Conservation (phyloP, 352 stramenopile genomes). For the Phytophthora meadii region DNA sequence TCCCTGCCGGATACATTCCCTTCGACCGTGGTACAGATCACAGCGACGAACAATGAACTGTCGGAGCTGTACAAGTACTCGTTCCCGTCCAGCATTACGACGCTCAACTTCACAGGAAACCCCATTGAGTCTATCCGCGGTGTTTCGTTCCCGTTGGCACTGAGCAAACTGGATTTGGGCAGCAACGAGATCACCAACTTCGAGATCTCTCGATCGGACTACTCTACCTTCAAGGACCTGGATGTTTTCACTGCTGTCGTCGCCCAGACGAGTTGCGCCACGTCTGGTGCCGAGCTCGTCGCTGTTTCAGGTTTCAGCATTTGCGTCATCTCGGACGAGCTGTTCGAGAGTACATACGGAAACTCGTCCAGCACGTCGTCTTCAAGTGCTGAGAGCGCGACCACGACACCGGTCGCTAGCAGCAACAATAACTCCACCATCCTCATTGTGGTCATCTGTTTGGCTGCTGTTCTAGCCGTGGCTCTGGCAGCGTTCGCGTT, state of each 20-base stretch:
- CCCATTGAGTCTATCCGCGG: constrained; percentile 60
- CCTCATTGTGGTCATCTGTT: constrained; percentile 63
- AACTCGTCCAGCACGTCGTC: constrained; percentile 23
- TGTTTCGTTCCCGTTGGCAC: constrained; percentile 58
- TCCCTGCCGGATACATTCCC: constrained; percentile 41
- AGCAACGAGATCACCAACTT: constrained; percentile 62
- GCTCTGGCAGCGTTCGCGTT: constrained; percentile 61
- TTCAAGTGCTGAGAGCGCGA: constrained; percentile 36
- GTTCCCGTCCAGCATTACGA: constrained; percentile 55
- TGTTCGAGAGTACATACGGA: constrained; percentile 63
- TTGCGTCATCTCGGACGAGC: constrained; percentile 72
- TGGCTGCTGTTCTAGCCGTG: constrained; percentile 56
- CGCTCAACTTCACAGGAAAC: constrained; percentile 69
- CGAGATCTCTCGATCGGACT: constrained; percentile 71
- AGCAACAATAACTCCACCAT: constrained; percentile 52
- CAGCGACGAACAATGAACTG: constrained; percentile 53
- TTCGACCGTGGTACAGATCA: constrained; percentile 43
- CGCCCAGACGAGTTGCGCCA: constrained; percentile 50
- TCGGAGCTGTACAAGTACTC: constrained; percentile 54
- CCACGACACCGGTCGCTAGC: constrained; percentile 19
- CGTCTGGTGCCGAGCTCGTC: constrained; percentile 52
- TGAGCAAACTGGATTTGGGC: constrained; percentile 61
- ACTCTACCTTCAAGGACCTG: constrained; percentile 58
- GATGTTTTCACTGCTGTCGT: constrained; percentile 52
- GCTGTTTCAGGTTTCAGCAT: constrained; percentile 41